Base-by-base conservation (phyloP, 805 yeast genomes). In the Dipodascopsis tothii region DNA sequence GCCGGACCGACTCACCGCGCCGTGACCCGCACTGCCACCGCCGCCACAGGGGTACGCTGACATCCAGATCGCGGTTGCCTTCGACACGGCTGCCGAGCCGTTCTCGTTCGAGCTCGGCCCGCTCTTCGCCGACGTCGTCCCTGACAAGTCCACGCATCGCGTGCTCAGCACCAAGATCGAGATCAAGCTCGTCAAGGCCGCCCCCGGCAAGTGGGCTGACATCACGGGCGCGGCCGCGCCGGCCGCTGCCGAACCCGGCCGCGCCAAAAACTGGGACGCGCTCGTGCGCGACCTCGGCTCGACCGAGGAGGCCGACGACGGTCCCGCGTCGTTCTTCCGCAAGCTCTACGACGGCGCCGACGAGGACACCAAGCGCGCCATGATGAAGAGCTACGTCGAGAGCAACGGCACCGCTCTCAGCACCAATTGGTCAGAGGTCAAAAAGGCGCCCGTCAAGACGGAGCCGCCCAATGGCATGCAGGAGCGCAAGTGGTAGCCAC, bases 361-460 rank as follows among this genome's bases (percentile, higher is more conserved):
- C 59, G 92, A 83, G 5, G 96, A 92, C 56, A 81, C 94, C 1
- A 70, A 70, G 54, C 71, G 94, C 40, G 99, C 99, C 1, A 92
- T 92, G 97, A 82, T 85, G 94, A 92, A 92, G 66, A 84, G 95
- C 41, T 92, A 75, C 57, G 71, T 77, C n/a, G 96, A 92, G 64
- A 84, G 95, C 55, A 82, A 84, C 56, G 99, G 99, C 18, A 92
- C 98, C 0, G 77, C 94, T 1, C 68, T 92, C 46, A 84, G 94
- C 37, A 92, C 98, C 3, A 84, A 85, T 59, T 92, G 99, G 99
- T 74, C 67, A 7, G 95, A 86, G 47, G 97, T 94, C 2, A 69
- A 75, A 32, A 69, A 73, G 44, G 77, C 76, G 46, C 70, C 62
- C 18, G 82, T 81, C 35, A 82, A 80, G 56, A 73, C 81, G 2